Evolutionary conservation across 2,329 filamentous ascomycete species (phyloP), one percentile per base, ranked within the genome.

Genomic region (Verticillium klebahnii): DNA sequence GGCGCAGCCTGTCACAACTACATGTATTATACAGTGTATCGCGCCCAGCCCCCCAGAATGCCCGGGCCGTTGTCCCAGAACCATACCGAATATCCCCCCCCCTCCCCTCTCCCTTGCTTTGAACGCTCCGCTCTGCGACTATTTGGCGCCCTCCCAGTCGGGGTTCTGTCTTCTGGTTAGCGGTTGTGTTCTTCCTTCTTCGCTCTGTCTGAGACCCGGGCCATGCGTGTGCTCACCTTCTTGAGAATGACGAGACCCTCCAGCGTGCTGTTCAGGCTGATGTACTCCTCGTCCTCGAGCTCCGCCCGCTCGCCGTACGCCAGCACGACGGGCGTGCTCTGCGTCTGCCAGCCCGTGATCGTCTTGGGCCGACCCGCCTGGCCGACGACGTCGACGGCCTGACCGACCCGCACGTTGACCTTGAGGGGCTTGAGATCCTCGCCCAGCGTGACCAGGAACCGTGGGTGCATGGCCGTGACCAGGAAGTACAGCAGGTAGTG

Each of bases 401-500:
- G 96, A 76, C 95, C 95, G 55, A 99, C 94, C 36, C 95, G 90
- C 17, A 99, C 95, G 70, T 97, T 98, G 72, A 98, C 93, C 60
- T 92, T 94, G 65, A 99, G 80, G 5, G 95, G 95, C 78, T 97
- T 90, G 61, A 99, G 85, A 65, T 97, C 86, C 81, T 99, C 95
- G 70, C 98, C 93, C 4, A 99, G 85, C 0, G 95, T 99, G 67
- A 99, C 90, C 62, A 99, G 85, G 88, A 98, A 98, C 64, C 95
- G 88, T 1, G 95, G 95, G 73, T 96, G 91, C 90, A 99, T 98
- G 64, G 96, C 93, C 14, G 93, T 96, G 64, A 96, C 93, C 63
- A 99, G 85, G 82, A 93, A 97, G 84, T 99, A 99, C 60, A 99
- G 89, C 63, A 99, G 89, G 77, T 98, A 99, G 80, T 99, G 96